Base-by-base conservation (phyloP, 2,329 filamentous ascomycete species). In the Torrubiellomyces zombiae region DNA sequence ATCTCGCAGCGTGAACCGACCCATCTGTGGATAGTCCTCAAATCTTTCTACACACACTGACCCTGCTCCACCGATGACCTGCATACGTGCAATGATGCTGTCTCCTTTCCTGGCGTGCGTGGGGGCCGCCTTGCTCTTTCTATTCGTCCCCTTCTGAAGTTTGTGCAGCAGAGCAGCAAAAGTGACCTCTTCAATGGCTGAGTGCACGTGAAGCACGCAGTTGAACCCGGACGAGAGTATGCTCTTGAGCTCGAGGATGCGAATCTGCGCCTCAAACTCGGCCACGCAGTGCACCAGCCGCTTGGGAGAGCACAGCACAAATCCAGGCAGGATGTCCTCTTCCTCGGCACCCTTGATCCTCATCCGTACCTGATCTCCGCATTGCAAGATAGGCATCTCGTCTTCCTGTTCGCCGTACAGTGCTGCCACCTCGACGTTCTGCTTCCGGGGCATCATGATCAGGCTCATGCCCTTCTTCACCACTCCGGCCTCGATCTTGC, bases 391-490 rank as follows among this genome's bases (percentile, higher is more conserved):
- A 6, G 58, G 44, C 21, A 93, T 69, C 51, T 98, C 89, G 14
- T 98, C 89, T 60, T 98, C 89, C 7, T 82, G 86, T 57, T 98
- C 91, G 32, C 85, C 86, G 42, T 93, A 98, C 4, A 93, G 61
- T 4, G 86, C 83, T 1, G 83, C 62, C 22, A 93, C 72, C 31
- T 81, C 73, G 27, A 93, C 68, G 23, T 68, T 67, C 32, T 86
- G 75, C 46, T 75, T 77, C 55, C 92, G 93, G 22, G 89, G 89
- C 89, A 98, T 98, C 75, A 98, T 82, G 30, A 91, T 56, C 44
- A 92, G 71, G 32, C 56, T 72, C 56, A 76, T 74, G 32, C 75
- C 75, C 66, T 95, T 95, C 63, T 89, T 89, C 50, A 92, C 64
- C 23, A 94, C 78, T 48, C 83, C 86, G 11, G 85, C 79, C 54